Percentiles rank a stretch among this genome's conserved stretches.
Conservation (phyloP, 441 rosid genomes). For the Macaranga tanarius region DNA sequence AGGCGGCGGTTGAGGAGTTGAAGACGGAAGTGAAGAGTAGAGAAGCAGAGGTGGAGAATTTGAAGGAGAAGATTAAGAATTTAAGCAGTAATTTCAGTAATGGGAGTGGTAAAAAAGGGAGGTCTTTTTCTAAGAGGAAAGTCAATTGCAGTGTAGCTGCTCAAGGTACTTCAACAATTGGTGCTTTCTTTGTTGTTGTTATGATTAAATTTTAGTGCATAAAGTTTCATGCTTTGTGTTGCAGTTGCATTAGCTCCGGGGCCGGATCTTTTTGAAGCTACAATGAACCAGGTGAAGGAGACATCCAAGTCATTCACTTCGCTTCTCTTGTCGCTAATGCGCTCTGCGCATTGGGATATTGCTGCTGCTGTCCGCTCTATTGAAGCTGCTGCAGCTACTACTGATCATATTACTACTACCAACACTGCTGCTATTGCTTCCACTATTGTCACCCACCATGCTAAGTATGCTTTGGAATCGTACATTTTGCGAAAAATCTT, state of each 20-base stretch:
- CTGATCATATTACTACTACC: constrained; percentile 30
- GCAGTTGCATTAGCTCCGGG: constrained; percentile 63
- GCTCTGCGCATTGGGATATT: constrained; percentile 91
- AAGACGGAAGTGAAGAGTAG: constrained; percentile 72
- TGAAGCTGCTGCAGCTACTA: constrained; percentile 67
- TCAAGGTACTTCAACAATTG: constrained; percentile 33
- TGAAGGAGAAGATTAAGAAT: constrained; percentile 68
- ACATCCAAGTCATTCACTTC: constrained; percentile 80
- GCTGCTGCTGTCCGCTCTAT: constrained; percentile 89
- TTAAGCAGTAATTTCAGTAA: constrained; percentile 27
- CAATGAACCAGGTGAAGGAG: constrained; percentile 70
- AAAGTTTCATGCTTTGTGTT: background rate
- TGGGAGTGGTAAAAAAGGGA: constrained; percentile 56
- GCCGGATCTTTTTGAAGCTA: constrained; percentile 75
- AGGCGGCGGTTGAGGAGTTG: constrained; percentile 81
- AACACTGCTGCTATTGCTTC: constrained; percentile 34
- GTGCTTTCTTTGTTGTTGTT: background rate
- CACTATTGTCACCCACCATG: constrained; percentile 60
- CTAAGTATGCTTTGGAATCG: constrained; percentile 80
- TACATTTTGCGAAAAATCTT: constrained; percentile 71
- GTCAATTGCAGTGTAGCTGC: constrained; percentile 58
- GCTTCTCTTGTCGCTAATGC: constrained; percentile 74
- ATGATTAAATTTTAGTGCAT: background rate
- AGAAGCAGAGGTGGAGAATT: constrained; percentile 67
- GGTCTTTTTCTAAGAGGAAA: constrained; percentile 60